phyloP scores from a whole-genome alignment of 2,329 filamentous ascomycete species.

The Didymella pinodella region DNA sequence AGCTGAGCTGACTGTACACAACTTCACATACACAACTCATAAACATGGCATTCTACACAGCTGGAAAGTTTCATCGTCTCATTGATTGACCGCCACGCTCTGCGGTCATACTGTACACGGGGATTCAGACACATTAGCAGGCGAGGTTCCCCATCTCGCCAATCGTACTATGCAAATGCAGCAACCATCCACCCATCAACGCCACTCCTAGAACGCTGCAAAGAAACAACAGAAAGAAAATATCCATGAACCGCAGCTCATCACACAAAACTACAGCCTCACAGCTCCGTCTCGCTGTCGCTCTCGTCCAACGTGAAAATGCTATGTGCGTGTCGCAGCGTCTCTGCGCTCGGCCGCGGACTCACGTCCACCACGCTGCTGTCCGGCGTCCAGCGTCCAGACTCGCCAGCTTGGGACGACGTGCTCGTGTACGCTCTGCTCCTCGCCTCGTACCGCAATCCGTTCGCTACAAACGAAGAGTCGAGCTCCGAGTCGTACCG shows the following conservation, averaged over 20 bases:
- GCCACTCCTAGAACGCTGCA: not conserved
- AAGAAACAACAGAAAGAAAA: not conserved
- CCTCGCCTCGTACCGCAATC: conserved; percentile 50
- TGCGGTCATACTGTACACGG: conserved; percentile 10
- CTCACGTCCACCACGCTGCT: conserved; percentile 51
- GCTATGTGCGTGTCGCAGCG: conserved; percentile 40
- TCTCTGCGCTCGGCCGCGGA: conserved; percentile 50
- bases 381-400: conserved; percentile 48
- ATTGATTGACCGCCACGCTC: too few species aligned
- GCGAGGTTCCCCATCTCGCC: conserved; percentile 14
- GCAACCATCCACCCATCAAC: not conserved
- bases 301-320: conserved; percentile 36
- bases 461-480: conserved; percentile 50
- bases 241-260: too few species aligned
- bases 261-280: too few species aligned
- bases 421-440: not conserved
- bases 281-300: conserved; percentile 20
- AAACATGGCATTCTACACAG: too few species aligned
- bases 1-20: too few species aligned
- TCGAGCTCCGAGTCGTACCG: conserved; percentile 54
- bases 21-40: too few species aligned
- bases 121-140: conserved; percentile 19
- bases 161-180: not conserved
- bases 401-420: conserved; percentile 12
- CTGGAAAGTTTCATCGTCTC: too few species aligned